A percentile compares a stretch with the other conserved stretches of the same genome.
These are phyloP conservation scores for Gillenia trifoliata DNA, from an alignment of 306 rosid genomes.

Conservation along the genomic window DNA sequence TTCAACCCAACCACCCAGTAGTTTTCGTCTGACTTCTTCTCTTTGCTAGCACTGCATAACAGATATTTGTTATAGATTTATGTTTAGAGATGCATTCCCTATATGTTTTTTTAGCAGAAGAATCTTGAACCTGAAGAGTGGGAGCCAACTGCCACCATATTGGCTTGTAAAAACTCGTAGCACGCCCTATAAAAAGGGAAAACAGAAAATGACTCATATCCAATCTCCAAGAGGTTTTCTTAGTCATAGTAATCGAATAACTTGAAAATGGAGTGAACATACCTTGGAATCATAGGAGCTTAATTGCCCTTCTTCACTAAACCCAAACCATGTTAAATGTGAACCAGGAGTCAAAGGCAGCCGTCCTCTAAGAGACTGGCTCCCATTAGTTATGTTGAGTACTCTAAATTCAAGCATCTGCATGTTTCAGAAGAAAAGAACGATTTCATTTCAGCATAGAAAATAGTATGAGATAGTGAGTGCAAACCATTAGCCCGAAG, in stretches of 20 bases:
- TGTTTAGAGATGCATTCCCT: neutral
- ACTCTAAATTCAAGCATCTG: conserved; percentile 73
- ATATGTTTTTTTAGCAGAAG: conserved; percentile 3
- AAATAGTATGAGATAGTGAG: neutral
- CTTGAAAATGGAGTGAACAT: conserved; percentile 14
- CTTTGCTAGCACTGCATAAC: conserved; percentile 66
- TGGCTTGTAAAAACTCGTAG: conserved; percentile 72
- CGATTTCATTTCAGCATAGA: conserved; percentile 11
- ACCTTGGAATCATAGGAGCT: conserved; percentile 94
- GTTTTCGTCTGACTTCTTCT: conserved; percentile 63
- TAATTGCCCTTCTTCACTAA: conserved; percentile 79
- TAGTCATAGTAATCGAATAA: neutral
- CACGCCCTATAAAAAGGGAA: conserved; percentile 52
- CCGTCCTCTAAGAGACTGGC: conserved; percentile 54
- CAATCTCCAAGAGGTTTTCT: conserved; percentile 12
- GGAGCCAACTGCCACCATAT: conserved; percentile 93
- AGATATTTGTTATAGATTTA: neutral
- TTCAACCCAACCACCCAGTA: conserved; percentile 91
- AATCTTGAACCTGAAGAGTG: conserved; percentile 78
- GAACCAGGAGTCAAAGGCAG: conserved; percentile 90
- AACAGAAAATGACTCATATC: conserved; percentile 7
- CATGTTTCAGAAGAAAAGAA: conserved; percentile 24
- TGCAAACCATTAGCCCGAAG: neutral
- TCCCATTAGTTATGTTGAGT: conserved; percentile 50
- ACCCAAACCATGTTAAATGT: conserved; percentile 79